phyloP scores from a whole-genome alignment of 1,284 basidiomycete genomes.

The Gomphus bonarii region DNA sequence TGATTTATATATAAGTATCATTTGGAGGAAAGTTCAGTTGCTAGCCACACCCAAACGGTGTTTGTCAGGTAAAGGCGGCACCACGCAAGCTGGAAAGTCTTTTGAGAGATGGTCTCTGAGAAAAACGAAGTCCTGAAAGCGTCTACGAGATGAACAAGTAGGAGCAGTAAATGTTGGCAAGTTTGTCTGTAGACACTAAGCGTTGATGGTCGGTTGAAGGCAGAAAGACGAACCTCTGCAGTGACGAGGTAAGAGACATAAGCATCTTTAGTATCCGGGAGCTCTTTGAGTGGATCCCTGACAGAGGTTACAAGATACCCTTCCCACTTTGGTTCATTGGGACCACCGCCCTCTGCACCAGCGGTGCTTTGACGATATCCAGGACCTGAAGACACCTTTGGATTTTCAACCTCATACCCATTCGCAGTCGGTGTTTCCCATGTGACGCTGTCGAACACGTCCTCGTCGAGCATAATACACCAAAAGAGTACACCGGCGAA shows the following conservation, averaged over 20 bases:
- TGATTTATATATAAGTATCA: not conserved
- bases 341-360: conserved; percentile 44
- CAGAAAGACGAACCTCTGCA: conserved; percentile 55
- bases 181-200: conserved; percentile 54
- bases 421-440: conserved; percentile 66
- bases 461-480: conserved; percentile 41
- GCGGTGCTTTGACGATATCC: conserved; percentile 67
- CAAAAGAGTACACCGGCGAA: not conserved
- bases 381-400: conserved; percentile 38
- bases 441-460: conserved; percentile 78
- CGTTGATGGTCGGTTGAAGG: not conserved
- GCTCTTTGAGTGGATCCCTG: conserved; percentile 89
- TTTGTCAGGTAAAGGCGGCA: conserved; percentile 94
- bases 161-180: conserved; percentile 69
- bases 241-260: conserved; percentile 92
- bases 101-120: conserved; percentile 80
- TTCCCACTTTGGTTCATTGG: conserved; percentile 80
- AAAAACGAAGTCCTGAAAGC: conserved; percentile 98
- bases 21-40: not conserved
- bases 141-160: conserved; percentile 67
- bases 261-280: conserved; percentile 92
- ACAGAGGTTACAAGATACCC: conserved; percentile 82
- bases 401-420: conserved; percentile 31
- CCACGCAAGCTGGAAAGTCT: conserved; percentile 94
- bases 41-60: conserved; percentile 75